Conservation (phyloP, 2,329 filamentous ascomycete genomes). For the Fusarium albosuccineum region DNA sequence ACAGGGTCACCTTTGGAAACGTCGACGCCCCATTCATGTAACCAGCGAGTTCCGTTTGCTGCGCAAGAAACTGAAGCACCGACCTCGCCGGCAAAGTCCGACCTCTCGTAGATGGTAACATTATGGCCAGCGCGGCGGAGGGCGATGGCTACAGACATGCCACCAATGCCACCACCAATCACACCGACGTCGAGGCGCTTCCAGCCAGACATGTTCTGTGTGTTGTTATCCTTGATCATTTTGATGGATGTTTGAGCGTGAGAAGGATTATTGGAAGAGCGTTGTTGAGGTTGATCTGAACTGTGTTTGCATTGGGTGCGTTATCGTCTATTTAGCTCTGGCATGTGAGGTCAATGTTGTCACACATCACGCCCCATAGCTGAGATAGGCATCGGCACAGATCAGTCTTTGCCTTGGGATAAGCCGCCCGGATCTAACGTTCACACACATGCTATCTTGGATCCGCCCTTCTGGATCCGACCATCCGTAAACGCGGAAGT, state of each 20-base stretch:
- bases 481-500: conserved; percentile 21
- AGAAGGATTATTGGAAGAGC: background rate
- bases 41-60: conserved; percentile 77
- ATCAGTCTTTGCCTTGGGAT: background rate
- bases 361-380: background rate
- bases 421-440: background rate
- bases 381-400: background rate
- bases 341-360: background rate
- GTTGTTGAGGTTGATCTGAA: background rate
- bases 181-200: conserved; percentile 59
- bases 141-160: conserved; percentile 61
- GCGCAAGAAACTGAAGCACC: conserved; percentile 77
- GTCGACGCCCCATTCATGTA: conserved; percentile 77
- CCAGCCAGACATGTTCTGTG: conserved; percentile 53
- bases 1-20: conserved; percentile 74
- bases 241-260: background rate
- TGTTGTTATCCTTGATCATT: conserved; percentile 34
- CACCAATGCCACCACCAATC: conserved; percentile 63
- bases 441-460: background rate
- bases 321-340: conserved; percentile 37
- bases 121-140: conserved; percentile 61
- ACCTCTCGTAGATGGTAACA: conserved; percentile 74
- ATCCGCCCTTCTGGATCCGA: background rate
- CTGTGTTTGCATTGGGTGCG: background rate
- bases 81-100: conserved; percentile 76